Evolutionary conservation across 148 eudicot genomes (phyloP).

Genomic region (Cornus controversa): DNA sequence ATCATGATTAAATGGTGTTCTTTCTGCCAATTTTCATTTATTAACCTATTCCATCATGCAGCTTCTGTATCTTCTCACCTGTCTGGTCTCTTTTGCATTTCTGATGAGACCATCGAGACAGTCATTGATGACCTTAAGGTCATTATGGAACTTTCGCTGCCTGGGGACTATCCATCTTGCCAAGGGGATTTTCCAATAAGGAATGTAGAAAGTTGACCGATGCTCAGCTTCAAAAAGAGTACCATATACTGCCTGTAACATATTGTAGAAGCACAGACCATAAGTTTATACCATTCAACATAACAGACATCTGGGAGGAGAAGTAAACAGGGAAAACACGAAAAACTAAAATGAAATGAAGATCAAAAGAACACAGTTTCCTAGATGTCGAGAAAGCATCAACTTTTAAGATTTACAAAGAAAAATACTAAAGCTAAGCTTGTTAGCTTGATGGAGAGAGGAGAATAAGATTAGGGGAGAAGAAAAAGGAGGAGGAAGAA

Average conservation of each 20-base stretch:
- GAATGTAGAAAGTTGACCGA: slow-evolving; percentile 94
- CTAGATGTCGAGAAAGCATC: neutral
- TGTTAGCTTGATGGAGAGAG: no score
- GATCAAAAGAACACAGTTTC: neutral
- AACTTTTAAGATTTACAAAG: neutral
- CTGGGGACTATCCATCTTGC: slow-evolving; percentile 94
- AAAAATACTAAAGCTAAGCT: no score
- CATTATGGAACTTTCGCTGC: slow-evolving; percentile 86
- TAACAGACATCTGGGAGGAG: neutral
- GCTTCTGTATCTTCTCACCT: slow-evolving; percentile 48
- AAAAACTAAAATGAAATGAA: no score
- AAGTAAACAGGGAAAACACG: neutral
- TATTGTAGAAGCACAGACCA: slow-evolving; percentile 9
- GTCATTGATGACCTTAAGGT: slow-evolving; percentile 83
- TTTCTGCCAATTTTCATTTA: neutral
- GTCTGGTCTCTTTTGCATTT: slow-evolving; percentile 96
- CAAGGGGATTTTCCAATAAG: slow-evolving; percentile 94
- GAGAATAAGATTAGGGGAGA: no score
- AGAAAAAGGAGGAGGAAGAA: no score
- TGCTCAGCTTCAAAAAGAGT: slow-evolving; percentile 99
- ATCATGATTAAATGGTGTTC: neutral
- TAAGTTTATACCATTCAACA: neutral
- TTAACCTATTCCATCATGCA: neutral
- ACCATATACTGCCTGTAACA: slow-evolving; percentile 89
- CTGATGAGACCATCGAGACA: slow-evolving; percentile 94